Evolutionary conservation across 768 basidiomycete species (phyloP).

Genomic region (Hortiboletus campestris): DNA sequence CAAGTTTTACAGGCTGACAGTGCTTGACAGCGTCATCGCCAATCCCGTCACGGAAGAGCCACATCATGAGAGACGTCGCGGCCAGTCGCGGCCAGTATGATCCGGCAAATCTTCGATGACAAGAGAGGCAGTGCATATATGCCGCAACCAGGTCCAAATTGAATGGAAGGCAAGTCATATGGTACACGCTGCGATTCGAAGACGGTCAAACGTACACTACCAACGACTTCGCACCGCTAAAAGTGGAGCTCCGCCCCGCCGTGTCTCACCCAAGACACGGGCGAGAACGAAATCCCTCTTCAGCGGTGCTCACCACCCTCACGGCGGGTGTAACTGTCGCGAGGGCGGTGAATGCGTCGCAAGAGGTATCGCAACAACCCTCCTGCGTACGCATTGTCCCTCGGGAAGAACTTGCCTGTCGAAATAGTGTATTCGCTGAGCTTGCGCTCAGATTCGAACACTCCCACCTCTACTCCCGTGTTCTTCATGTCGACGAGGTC

Average conservation of each 20-base stretch:
- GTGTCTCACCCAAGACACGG: background rate
- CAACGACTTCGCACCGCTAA: too few relatives aligned
- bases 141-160: too few relatives aligned
- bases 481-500: background rate
- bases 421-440: background rate
- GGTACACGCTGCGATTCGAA: too few relatives aligned
- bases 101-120: too few relatives aligned
- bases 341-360: conserved; percentile 6
- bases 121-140: too few relatives aligned
- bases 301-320: conserved; percentile 3
- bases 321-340: background rate
- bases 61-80: too few relatives aligned
- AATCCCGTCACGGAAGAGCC: too few relatives aligned
- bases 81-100: too few relatives aligned
- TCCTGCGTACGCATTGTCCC: conserved; percentile 4
- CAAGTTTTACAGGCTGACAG: too few relatives aligned
- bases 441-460: background rate
- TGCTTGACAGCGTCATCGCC: too few relatives aligned
- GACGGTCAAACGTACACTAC: too few relatives aligned
- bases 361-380: conserved; percentile 5
- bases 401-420: conserved; percentile 11
- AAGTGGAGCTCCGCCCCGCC: background rate
- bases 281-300: conserved; percentile 4
- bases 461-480: background rate
- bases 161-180: too few relatives aligned